Percentiles rank a stretch among this genome's conserved stretches.
These are phyloP conservation scores for Epichloe coenophiala DNA, from an alignment of 2,329 filamentous ascomycete genomes.

Conservation along the genomic window DNA sequence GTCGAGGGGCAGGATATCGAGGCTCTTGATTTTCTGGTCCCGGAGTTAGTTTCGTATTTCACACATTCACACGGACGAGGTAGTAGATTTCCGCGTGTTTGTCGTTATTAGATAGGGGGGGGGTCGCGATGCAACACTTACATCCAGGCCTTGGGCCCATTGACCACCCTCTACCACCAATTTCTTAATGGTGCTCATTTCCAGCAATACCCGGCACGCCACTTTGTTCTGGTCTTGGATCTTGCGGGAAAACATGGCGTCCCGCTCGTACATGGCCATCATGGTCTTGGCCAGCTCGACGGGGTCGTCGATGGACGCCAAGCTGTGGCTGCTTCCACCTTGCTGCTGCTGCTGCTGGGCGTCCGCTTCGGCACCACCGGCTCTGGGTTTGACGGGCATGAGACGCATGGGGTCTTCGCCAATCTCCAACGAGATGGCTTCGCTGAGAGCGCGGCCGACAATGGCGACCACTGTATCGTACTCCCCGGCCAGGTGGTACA, in stretches of 20 bases:
- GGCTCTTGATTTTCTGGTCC: conserved; percentile 51
- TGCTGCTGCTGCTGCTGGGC: conserved; percentile 23
- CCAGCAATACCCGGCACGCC: conserved; percentile 42
- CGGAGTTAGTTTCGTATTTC: background rate
- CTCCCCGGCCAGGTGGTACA: conserved; percentile 90
- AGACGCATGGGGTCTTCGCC: conserved; percentile 68
- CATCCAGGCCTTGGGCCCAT: conserved; percentile 46
- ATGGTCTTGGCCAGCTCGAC: conserved; percentile 46
- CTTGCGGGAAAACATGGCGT: conserved; percentile 45
- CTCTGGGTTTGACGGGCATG: conserved; percentile 65
- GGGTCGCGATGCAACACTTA: conserved; percentile 27
- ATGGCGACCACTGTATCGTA: conserved; percentile 90
- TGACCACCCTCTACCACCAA: conserved; percentile 39
- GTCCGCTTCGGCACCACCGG: conserved; percentile 4
- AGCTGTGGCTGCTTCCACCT: conserved; percentile 41
- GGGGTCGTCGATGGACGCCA: conserved; percentile 47
- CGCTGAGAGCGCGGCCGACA: conserved; percentile 78
- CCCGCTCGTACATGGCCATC: conserved; percentile 49
- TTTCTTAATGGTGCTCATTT: conserved; percentile 48
- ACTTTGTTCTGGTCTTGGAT: conserved; percentile 43
- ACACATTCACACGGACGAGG: background rate
- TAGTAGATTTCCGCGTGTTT: background rate
- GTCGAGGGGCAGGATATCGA: conserved; percentile 69
- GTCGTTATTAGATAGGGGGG: background rate
- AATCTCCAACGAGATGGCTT: conserved; percentile 75